phyloP scores from a whole-genome alignment of 495 filamentous ascomycete species.

The Pyrenula aspistea region DNA sequence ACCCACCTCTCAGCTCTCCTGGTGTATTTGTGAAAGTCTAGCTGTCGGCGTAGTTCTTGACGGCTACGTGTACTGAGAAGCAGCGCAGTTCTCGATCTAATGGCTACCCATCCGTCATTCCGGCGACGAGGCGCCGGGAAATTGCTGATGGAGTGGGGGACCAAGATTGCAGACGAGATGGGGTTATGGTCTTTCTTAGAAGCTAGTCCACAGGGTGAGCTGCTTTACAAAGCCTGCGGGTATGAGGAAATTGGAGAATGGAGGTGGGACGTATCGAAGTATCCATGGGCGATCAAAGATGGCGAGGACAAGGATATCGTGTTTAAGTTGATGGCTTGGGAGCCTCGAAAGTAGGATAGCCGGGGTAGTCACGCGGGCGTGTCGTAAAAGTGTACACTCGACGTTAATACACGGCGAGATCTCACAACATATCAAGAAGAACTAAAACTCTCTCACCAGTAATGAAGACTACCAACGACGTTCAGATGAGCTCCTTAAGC shows the following conservation, averaged over 20 bases:
- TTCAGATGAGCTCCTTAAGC: too few species aligned
- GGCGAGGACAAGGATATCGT: not conserved
- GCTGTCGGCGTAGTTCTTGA: not conserved
- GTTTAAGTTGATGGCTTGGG: not conserved
- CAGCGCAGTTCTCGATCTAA: constrained; percentile 12
- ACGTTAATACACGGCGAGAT: too few species aligned
- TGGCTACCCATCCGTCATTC: constrained; percentile 17
- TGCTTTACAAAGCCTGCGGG: not conserved
- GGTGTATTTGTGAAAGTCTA: not conserved
- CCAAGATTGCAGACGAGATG: constrained; percentile 17
- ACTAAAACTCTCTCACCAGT: too few species aligned
- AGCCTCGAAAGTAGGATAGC: not conserved
- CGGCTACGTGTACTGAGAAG: not conserved
- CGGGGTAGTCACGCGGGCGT: too few species aligned
- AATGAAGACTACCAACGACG: too few species aligned
- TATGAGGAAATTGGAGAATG: not conserved
- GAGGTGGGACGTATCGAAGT: not conserved
- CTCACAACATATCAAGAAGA: too few species aligned
- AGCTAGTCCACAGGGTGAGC: constrained; percentile 1
- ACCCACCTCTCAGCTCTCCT: not conserved
- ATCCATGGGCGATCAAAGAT: not conserved
- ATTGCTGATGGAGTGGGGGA: constrained; percentile 19
- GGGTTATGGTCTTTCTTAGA: constrained; percentile 17
- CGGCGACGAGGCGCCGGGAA: constrained; percentile 16
- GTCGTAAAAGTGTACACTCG: too few species aligned